Conservation (phyloP, 305 asterid genomes). For the Solanum hybrid region DNA sequence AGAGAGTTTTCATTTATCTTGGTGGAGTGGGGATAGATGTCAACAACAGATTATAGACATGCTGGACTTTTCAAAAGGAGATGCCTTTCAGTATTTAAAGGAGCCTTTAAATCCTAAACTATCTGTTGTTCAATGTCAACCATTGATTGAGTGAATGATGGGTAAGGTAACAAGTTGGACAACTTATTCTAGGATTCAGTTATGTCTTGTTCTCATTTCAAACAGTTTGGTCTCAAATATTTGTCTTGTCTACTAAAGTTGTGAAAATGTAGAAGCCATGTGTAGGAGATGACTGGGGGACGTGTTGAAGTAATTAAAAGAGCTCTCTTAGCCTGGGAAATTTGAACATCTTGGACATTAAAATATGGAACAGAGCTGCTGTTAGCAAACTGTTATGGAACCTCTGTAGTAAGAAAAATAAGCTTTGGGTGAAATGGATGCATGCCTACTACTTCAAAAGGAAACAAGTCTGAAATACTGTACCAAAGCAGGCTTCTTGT, state of each 20-base stretch:
- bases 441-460: neutral
- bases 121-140: neutral
- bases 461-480: neutral
- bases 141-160: neutral
- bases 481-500: neutral
- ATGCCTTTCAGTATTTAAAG: neutral
- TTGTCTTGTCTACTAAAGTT: neutral
- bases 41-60: neutral
- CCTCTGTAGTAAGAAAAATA: neutral
- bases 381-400: neutral
- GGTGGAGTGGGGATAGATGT: neutral
- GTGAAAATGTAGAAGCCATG: neutral
- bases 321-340: neutral
- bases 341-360: neutral
- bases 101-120: neutral
- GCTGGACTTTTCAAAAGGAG: neutral
- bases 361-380: neutral
- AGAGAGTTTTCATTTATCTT: neutral
- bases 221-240: neutral
- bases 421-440: neutral
- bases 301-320: neutral
- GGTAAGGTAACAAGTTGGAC: neutral
- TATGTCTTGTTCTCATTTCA: neutral
- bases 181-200: neutral
- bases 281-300: neutral